Conservation (phyloP, 805 yeast genomes). For the Ogataea paraovalis region DNA sequence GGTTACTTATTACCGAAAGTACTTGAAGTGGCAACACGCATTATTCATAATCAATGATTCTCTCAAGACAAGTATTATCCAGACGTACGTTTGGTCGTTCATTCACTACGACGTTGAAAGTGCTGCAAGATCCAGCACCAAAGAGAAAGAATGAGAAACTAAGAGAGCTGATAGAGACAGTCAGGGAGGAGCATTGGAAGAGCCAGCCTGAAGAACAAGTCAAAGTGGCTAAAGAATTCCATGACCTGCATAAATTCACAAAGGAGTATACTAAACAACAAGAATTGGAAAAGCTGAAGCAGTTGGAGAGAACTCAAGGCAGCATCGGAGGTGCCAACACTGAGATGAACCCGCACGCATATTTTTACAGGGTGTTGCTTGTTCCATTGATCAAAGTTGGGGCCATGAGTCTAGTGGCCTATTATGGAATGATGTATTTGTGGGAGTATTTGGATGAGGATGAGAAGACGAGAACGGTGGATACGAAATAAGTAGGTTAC, state of each 20-base stretch:
- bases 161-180: constrained; percentile 4
- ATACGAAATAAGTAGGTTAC: background rate
- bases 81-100: background rate
- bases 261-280: constrained; percentile 1
- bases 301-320: constrained; percentile 7
- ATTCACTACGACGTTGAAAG: background rate
- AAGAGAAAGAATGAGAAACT: constrained; percentile 1
- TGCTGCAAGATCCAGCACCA: background rate
- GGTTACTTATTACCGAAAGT: no score
- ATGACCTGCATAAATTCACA: constrained; percentile 1
- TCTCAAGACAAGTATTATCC: background rate
- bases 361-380: constrained; percentile 45
- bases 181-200: constrained; percentile 7
- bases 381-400: constrained; percentile 44
- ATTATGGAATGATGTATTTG: constrained; percentile 40
- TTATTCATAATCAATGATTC: background rate
- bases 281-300: background rate
- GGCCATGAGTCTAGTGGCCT: constrained; percentile 41
- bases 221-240: background rate
- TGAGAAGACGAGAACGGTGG: constrained; percentile 12
- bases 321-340: constrained; percentile 3
- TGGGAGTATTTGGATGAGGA: constrained; percentile 40
- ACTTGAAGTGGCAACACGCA: no score
- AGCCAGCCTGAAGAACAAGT: constrained; percentile 4
- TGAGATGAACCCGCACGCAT: constrained; percentile 25